Evolutionary conservation across 1,139 yeast species (phyloP).

Genomic region (Suhomyces ambrosiae): DNA sequence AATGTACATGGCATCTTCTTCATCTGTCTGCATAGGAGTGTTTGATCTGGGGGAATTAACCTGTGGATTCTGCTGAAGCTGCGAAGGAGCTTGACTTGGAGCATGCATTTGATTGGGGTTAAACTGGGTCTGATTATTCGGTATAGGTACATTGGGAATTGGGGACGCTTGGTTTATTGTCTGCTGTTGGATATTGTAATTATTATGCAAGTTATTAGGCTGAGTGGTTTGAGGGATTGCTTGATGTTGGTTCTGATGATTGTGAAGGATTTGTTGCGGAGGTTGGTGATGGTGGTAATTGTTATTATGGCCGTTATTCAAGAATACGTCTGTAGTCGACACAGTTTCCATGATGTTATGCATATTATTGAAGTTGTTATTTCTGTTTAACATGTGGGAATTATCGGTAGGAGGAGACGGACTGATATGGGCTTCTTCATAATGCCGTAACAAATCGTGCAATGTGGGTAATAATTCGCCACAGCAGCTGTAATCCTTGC

Average conservation of each 20-base stretch:
- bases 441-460: conserved; percentile 90
- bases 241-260: conserved; percentile 11
- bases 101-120: conserved; percentile 14
- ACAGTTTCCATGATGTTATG: conserved; percentile 69
- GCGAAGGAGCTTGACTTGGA: conserved; percentile 16
- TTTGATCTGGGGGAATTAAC: conserved; percentile 19
- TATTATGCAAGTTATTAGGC: conserved; percentile 18
- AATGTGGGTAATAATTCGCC: conserved; percentile 89
- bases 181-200: conserved; percentile 18
- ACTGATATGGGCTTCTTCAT: conserved; percentile 93
- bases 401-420: conserved; percentile 60
- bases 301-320: conserved; percentile 35
- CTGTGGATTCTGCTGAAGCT: conserved; percentile 19
- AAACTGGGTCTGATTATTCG: conserved; percentile 14
- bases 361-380: conserved; percentile 41
- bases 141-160: conserved; percentile 16
- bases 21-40: conserved; percentile 40
- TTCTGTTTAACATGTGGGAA: conserved; percentile 36
- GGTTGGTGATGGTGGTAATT: conserved; percentile 12
- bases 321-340: conserved; percentile 86
- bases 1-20: conserved; percentile 59
- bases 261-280: conserved; percentile 13
- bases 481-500: conserved; percentile 95
- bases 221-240: conserved; percentile 19
- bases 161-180: conserved; percentile 14